Percentiles rank a stretch among this genome's conserved stretches.
These are phyloP conservation scores for Populus hybrid DNA, from an alignment of 441 rosid genomes.

Conservation along the genomic window DNA sequence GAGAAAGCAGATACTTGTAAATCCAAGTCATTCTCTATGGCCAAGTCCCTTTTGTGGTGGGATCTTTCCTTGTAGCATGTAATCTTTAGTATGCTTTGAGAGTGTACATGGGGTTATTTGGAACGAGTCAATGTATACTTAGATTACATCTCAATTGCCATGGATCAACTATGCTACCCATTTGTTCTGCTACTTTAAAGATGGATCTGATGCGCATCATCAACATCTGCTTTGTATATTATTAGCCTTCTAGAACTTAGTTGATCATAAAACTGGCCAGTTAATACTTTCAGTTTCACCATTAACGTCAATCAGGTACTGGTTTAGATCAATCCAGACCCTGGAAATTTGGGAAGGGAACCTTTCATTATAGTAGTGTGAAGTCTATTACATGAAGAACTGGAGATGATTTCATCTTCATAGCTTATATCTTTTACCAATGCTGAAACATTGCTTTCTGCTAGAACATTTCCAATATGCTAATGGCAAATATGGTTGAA, in stretches of 20 bases:
- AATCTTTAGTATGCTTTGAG: slow-evolving; percentile 25
- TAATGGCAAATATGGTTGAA: neutral
- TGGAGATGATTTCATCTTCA: neutral
- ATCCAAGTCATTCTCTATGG: slow-evolving; percentile 28
- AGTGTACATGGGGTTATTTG: slow-evolving; percentile 29
- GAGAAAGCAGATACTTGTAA: slow-evolving; percentile 34
- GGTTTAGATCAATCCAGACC: neutral
- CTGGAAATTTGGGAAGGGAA: no score
- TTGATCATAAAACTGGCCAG: neutral
- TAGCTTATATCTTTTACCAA: neutral
- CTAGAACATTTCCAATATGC: neutral
- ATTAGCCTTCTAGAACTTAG: neutral
- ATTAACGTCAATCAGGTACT: neutral
- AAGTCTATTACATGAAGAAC: neutral
- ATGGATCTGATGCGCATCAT: neutral
- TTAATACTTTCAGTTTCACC: neutral
- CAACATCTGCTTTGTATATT: neutral
- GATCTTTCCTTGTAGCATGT: slow-evolving; percentile 24
- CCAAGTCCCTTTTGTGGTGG: slow-evolving; percentile 14
- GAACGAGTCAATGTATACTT: slow-evolving; percentile 26
- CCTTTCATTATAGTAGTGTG: neutral
- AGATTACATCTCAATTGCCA: slow-evolving; percentile 15
- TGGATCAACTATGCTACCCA: neutral
- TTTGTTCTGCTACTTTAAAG: neutral
- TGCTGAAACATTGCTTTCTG: neutral